Conservation (phyloP, 1,139 yeast species). For the Pichia sp. region DNA sequence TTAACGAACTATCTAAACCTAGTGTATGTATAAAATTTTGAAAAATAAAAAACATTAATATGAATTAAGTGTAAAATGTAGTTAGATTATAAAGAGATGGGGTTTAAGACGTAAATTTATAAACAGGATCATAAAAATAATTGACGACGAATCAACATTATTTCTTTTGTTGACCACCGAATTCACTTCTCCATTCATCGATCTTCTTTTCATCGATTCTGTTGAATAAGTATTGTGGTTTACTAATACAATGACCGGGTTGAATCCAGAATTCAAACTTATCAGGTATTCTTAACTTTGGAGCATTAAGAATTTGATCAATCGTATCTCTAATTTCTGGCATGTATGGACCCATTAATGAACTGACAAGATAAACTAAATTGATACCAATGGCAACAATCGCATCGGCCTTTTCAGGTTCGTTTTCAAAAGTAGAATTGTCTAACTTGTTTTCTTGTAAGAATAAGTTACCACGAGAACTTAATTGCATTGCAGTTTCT, state of each 20-base stretch:
- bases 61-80: too few relatives aligned
- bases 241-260: conserved; percentile 86
- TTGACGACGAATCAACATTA: too few relatives aligned
- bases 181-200: conserved; percentile 82
- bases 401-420: conserved; percentile 84
- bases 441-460: conserved; percentile 95
- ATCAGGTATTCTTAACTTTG: conserved; percentile 75
- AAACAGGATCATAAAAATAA: too few relatives aligned
- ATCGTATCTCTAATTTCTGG: conserved; percentile 79
- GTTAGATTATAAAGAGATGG: too few relatives aligned
- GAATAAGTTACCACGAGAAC: conserved; percentile 92
- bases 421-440: conserved; percentile 73
- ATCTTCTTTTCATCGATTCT: conserved; percentile 90
- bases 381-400: conserved; percentile 92
- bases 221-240: conserved; percentile 86
- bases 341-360: conserved; percentile 83
- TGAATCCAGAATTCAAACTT: conserved; percentile 64
- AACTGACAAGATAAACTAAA: conserved; percentile 77
- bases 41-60: too few relatives aligned
- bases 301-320: conserved; percentile 77
- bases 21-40: not conserved
- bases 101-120: too few relatives aligned
- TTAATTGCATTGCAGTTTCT: conserved; percentile 86
- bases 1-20: not conserved
- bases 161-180: conserved; percentile 61